A percentile compares a stretch with the other conserved stretches of the same genome.
Evolutionary conservation across 2,329 filamentous ascomycete genomes (phyloP).

Genomic region (Hortaea sp.): DNA sequence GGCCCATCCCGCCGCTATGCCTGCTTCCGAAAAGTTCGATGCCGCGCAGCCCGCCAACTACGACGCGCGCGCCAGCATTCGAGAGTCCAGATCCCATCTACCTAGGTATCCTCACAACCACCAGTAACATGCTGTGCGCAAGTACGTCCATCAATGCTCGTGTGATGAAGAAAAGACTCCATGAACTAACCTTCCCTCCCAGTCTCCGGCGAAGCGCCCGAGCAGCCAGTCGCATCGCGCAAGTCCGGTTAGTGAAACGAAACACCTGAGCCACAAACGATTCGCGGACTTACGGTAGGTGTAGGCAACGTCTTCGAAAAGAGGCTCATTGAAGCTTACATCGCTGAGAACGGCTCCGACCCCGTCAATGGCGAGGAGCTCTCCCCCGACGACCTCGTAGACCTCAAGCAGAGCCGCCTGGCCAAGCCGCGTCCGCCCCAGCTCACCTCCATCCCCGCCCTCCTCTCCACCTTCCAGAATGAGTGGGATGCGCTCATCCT

Average conservation of each 20-base stretch:
- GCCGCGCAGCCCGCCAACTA: too few species aligned
- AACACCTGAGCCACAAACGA: constrained; percentile 20
- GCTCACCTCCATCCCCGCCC: constrained; percentile 88
- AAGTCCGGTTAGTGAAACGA: constrained; percentile 64
- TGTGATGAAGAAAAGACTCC: too few species aligned
- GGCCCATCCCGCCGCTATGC: too few species aligned
- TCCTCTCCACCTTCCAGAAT: constrained; percentile 91
- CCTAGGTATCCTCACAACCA: not conserved
- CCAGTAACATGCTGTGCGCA: constrained; percentile 28
- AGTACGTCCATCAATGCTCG: constrained; percentile 18
- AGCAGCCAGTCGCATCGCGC: constrained; percentile 87
- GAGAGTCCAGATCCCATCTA: not conserved
- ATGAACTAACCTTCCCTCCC: constrained; percentile 7
- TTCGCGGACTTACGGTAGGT: constrained; percentile 20
- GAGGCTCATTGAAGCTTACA: constrained; percentile 88
- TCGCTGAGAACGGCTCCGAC: constrained; percentile 85
- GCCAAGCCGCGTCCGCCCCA: constrained; percentile 85
- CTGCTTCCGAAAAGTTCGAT: too few species aligned
- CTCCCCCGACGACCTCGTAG: constrained; percentile 72
- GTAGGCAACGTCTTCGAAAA: constrained; percentile 86
- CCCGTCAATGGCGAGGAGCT: constrained; percentile 82
- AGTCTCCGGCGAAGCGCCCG: constrained; percentile 96
- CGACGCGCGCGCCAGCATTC: not conserved
- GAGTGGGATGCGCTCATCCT: constrained; percentile 94
- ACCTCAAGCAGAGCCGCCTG: constrained; percentile 71